Evolutionary conservation across 768 basidiomycete species (phyloP), one percentile per base, ranked within the genome.

Genomic region (Pluteus cervinus): DNA sequence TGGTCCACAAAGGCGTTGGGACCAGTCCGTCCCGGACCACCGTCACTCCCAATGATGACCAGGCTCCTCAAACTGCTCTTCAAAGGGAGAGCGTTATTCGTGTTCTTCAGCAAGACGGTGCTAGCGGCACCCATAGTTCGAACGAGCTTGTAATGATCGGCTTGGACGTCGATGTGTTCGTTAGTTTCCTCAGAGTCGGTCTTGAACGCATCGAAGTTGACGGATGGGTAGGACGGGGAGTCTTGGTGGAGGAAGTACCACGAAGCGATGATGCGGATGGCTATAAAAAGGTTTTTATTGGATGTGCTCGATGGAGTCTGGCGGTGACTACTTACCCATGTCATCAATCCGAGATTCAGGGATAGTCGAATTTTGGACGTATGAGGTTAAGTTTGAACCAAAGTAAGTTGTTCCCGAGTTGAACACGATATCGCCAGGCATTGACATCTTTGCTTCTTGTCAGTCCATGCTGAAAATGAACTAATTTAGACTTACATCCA

Each of bases 41-140:
- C 74, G 46, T 76, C 73, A 43, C 76, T 76, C 15, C 84, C 85
- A 37, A 81, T 64, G 32, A 86, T 46, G 2, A 75, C 73, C 11
- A 87, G 55, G 41, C 61, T 81, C 40, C 72, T 66, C n/a, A n/a
- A n/a, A 7, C 76, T 75, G 42, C 72, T 75, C 33, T 66, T 57
- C 52, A 88, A 48, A 22, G 89, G 76, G 42, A 88, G 53, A 23
- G 65, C 71, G 4, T 63, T 64, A 10, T 63, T 54, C 17, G 61
- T 61, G 51, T 91, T 91, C 69, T 89, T 89, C 45, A 91, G 61
- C 18, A 91, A 63, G 10, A 88, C 81, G 1, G 76, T 79, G 36
- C 81, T 80, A 0, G 84, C 80, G 0, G 81, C 71, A 12, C 81
- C 87, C 31, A 92, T 76, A 51, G 84, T 66, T 22, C 82, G 69